Conservation (phyloP, 73 alveolate genomes). For the Stentor roeselii region DNA sequence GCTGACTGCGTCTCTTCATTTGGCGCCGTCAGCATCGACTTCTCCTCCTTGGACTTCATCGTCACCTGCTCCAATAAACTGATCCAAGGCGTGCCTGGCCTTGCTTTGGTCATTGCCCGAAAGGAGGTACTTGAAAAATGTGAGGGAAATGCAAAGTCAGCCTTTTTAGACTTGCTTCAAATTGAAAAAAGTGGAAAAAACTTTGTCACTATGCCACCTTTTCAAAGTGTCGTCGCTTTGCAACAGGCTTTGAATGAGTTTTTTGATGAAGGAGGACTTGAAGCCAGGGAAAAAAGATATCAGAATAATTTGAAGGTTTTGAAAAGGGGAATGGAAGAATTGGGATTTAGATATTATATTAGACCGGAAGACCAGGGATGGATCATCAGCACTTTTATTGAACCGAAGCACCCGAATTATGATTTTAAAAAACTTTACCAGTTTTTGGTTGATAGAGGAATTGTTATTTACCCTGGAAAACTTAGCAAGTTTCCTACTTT, state of each 20-base stretch:
- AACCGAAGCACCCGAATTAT: slow-evolving; percentile 43
- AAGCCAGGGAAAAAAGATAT: slow-evolving; percentile 54
- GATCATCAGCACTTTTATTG: slow-evolving; percentile 41
- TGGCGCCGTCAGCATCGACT: slow-evolving; percentile 52
- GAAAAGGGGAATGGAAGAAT: slow-evolving; percentile 23
- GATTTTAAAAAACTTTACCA: slow-evolving; percentile 46
- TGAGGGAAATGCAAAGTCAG: slow-evolving; percentile 51
- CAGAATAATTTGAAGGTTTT: slow-evolving; percentile 28
- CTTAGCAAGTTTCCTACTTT: slow-evolving; percentile 55
- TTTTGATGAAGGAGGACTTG: slow-evolving; percentile 53
- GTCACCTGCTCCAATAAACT: slow-evolving; percentile 55
- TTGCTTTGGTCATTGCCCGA: slow-evolving; percentile 50
- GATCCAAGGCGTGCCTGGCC: slow-evolving; percentile 61
- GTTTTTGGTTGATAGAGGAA: slow-evolving; percentile 37
- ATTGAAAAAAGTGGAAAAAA: slow-evolving; percentile 28
- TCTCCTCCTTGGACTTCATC: slow-evolving; percentile 40
- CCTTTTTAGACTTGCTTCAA: slow-evolving; percentile 53
- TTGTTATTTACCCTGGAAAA: slow-evolving; percentile 63
- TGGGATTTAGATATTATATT: slow-evolving; percentile 44
- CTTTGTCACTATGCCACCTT: slow-evolving; percentile 61
- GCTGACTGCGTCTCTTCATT: slow-evolving; percentile 62
- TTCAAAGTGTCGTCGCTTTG: slow-evolving; percentile 51
- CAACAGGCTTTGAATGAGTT: slow-evolving; percentile 53
- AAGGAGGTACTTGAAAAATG: slow-evolving; percentile 19
- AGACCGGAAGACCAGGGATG: slow-evolving; percentile 44